phyloP scores from a whole-genome alignment of 805 yeast species.

The Metschnikowia hibisci region DNA sequence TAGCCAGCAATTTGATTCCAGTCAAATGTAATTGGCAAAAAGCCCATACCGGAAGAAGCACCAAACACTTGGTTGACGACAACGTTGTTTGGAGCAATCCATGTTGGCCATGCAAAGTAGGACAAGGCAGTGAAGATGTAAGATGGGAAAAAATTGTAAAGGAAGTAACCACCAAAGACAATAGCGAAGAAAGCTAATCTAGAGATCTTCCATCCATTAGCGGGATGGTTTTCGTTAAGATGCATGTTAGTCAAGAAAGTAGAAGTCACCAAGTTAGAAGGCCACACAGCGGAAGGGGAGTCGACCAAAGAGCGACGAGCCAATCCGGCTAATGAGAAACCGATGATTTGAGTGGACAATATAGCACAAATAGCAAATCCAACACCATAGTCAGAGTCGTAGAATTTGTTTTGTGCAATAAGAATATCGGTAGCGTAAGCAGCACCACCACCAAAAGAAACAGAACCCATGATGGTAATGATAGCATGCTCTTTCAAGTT shows the following conservation, averaged over 20 bases:
- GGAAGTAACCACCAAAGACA: slow-evolving; percentile 10
- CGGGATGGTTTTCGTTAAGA: slow-evolving; percentile 47
- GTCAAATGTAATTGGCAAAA: slow-evolving; percentile 64
- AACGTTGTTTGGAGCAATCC: slow-evolving; percentile 61
- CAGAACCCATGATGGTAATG: slow-evolving; percentile 51
- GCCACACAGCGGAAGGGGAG: slow-evolving; percentile 72
- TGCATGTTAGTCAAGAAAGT: slow-evolving; percentile 53
- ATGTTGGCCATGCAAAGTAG: slow-evolving; percentile 58
- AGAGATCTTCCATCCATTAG: slow-evolving; percentile 57
- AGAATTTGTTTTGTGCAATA: slow-evolving; percentile 48
- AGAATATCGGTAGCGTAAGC: slow-evolving; percentile 59
- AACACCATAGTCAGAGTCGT: slow-evolving; percentile 42
- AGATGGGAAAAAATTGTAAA: slow-evolving; percentile 19
- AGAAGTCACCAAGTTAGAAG: slow-evolving; percentile 55
- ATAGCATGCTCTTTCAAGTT: slow-evolving; percentile 60
- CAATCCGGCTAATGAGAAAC: slow-evolving; percentile 66
- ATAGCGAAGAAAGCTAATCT: slow-evolving; percentile 17
- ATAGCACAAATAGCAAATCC: slow-evolving; percentile 54
- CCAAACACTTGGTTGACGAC: slow-evolving; percentile 67
- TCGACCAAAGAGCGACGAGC: slow-evolving; percentile 55
- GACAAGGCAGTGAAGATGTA: slow-evolving; percentile 57
- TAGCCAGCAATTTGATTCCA: slow-evolving; percentile 60
- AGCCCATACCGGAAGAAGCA: slow-evolving; percentile 54
- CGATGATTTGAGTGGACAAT: slow-evolving; percentile 58
- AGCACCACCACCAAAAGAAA: slow-evolving; percentile 39